Base-by-base conservation (phyloP, 176 grass and related monocot genomes). In the Eremochloa ophiuroides region DNA sequence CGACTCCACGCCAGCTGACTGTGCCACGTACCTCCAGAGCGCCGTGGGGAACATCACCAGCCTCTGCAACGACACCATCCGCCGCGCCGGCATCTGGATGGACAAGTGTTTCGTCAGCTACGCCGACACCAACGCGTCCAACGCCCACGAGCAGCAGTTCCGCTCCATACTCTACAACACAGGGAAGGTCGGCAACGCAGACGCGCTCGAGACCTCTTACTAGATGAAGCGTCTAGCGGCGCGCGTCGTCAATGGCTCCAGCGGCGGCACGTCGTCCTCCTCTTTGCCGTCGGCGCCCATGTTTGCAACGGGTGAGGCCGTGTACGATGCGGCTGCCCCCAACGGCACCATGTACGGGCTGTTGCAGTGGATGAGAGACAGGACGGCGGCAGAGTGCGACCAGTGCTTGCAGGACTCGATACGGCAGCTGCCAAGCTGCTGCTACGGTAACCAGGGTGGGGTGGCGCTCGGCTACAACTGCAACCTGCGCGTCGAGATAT, bases 341-440 rank as follows among this genome's bases (percentile, higher is more conserved):
- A 68, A 7, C 66, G 65, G 83, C 11, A 91, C 76, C 22, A 74
- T 88, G 85, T 88, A 88, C 28, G 89, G 77, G 60, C 11, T 88
- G 29, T 18, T 84, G 68, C 76, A 91, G 82, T 91, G 89, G 77
- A 88, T 82, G 85, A 78, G 89, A 56, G 82, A 91, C 29, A 27
- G 61, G 63, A 66, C 55, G 14, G 9, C 20, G 30, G 76, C 79
- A 9, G 63, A 88, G 6, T 91, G 89, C 58, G 8, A 55, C 4
- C 29, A 4, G 56, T 91, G 81, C 85, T 67, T 91, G 33, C 63
- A 66, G 34, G 10, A 8, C 1, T 84, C 72, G 25, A 31, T 76
- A 42, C 2, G 5, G 26, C 0, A 0, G 28, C 56, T 86, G 6
- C 47, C 53, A 12, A 13, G 4, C 3, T 84, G 35, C 53, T 82